Evolutionary conservation across 108 stramenopile species (phyloP).

Genomic region (Skeletonema costatum): DNA sequence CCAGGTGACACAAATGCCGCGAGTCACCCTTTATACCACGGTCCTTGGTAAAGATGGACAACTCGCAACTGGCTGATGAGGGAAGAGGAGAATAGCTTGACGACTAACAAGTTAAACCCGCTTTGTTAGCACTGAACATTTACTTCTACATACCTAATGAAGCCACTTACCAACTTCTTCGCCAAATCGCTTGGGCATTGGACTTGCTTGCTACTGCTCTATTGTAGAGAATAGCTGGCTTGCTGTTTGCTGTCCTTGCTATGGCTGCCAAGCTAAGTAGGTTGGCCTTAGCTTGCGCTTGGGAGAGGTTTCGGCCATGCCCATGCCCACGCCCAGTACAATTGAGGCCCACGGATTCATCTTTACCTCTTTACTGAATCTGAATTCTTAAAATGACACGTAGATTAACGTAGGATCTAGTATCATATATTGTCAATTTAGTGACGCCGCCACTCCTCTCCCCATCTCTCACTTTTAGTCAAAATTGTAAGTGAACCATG

Average conservation of each 20-base stretch:
- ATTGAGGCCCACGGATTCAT: background rate
- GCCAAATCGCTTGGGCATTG: too few species aligned
- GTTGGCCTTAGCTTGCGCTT: too few species aligned
- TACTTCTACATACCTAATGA: too few species aligned
- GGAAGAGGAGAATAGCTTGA: background rate
- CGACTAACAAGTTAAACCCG: too few species aligned
- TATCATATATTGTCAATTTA: background rate
- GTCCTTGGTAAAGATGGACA: slow-evolving; percentile 5
- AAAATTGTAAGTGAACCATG: background rate
- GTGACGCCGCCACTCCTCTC: background rate
- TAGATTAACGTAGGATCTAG: background rate
- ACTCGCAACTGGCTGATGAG: background rate
- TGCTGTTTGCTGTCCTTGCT: too few species aligned
- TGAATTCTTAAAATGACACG: background rate
- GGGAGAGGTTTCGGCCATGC: too few species aligned
- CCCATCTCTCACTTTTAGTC: background rate
- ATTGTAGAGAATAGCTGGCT: too few species aligned
- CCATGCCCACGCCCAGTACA: background rate
- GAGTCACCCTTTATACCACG: slow-evolving; percentile 29
- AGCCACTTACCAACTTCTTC: too few species aligned
- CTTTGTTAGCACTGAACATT: too few species aligned
- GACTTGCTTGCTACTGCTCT: too few species aligned
- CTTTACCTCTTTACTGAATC: background rate
- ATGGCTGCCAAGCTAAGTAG: too few species aligned
- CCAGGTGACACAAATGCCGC: slow-evolving; percentile 22